Percentiles rank a stretch among this genome's conserved stretches.
phyloP scores from a whole-genome alignment of 2,329 filamentous ascomycete genomes.

The Ophiostoma pallidulum region DNA sequence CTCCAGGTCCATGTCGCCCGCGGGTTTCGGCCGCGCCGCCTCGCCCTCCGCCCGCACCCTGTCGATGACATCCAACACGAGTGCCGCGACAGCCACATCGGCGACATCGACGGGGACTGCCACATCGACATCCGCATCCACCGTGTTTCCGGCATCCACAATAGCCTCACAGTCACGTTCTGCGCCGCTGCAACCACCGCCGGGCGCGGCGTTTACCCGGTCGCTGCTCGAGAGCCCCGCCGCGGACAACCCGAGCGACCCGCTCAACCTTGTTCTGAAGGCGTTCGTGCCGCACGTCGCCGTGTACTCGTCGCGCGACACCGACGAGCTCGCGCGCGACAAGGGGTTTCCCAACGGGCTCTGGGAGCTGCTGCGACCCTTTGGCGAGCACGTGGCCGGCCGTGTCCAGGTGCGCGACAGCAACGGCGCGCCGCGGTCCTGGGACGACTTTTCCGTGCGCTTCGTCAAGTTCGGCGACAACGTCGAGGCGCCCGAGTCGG shows the following conservation, averaged over 20 bases:
- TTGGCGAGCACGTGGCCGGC: slow-evolving; percentile 78
- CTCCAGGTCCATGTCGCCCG: slow-evolving; percentile 59
- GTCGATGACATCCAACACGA: slow-evolving; percentile 33
- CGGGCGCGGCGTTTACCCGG: slow-evolving; percentile 30
- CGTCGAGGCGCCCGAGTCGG: slow-evolving; percentile 41
- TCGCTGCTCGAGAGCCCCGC: slow-evolving; percentile 25
- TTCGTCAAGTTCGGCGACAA: slow-evolving; percentile 64
- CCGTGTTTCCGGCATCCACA: too few relatives aligned
- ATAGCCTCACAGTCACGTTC: too few relatives aligned
- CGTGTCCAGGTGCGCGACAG: slow-evolving; percentile 89
- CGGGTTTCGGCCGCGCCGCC: slow-evolving; percentile 36
- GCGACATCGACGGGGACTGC: neutral
- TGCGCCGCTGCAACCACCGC: slow-evolving; percentile 20
- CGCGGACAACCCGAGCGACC: slow-evolving; percentile 12
- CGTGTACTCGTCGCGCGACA: slow-evolving; percentile 78
- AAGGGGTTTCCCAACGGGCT: slow-evolving; percentile 81
- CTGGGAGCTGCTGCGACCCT: slow-evolving; percentile 78
- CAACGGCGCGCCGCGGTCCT: slow-evolving; percentile 68
- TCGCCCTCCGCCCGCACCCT: slow-evolving; percentile 44
- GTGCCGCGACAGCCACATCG: slow-evolving; percentile 18
- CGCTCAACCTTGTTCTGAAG: slow-evolving; percentile 55
- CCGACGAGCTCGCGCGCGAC: slow-evolving; percentile 64
- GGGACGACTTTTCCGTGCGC: slow-evolving; percentile 83
- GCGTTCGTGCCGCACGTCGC: slow-evolving; percentile 86
- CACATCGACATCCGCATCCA: neutral